phyloP scores from a whole-genome alignment of 1,284 basidiomycete species.

The Taiwanofungus camphoratus region DNA sequence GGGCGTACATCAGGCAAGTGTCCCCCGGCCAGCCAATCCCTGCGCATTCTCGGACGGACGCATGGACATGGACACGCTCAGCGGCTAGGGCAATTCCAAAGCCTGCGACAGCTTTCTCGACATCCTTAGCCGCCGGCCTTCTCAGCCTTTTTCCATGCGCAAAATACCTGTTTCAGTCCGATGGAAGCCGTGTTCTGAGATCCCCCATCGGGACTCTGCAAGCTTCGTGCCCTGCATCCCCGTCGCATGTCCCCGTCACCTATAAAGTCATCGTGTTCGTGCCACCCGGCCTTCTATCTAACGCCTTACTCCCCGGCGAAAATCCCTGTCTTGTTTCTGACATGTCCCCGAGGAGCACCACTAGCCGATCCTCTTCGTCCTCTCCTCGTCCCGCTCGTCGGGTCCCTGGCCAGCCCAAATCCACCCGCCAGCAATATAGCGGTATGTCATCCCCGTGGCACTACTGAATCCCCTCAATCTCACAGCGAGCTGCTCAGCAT shows the following conservation, averaged over 20 bases:
- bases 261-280: conserved; percentile 5
- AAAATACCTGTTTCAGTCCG: too few species aligned
- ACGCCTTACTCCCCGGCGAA: conserved; percentile 9
- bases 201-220: neutral
- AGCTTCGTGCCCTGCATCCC: neutral
- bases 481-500: conserved; percentile 51
- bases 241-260: conserved; percentile 4
- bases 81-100: conserved; percentile 1
- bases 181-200: too few species aligned
- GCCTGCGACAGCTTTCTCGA: neutral
- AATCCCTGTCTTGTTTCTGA: conserved; percentile 2
- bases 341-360: conserved; percentile 44
- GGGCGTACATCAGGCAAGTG: conserved; percentile 5
- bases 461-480: conserved; percentile 6
- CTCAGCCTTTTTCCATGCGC: conserved; percentile 1
- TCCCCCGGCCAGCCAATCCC: conserved; percentile 6
- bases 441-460: conserved; percentile 30
- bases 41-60: neutral
- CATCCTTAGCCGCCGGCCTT: conserved; percentile 4
- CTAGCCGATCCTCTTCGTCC: conserved; percentile 17
- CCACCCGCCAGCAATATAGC: conserved; percentile 22
- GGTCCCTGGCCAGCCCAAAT: conserved; percentile 20
- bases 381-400: conserved; percentile 21
- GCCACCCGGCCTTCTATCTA: conserved; percentile 4
- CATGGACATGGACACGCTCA: conserved; percentile 4